Base-by-base conservation (phyloP, 345 rosid species). In the Corchorus olitorius region DNA sequence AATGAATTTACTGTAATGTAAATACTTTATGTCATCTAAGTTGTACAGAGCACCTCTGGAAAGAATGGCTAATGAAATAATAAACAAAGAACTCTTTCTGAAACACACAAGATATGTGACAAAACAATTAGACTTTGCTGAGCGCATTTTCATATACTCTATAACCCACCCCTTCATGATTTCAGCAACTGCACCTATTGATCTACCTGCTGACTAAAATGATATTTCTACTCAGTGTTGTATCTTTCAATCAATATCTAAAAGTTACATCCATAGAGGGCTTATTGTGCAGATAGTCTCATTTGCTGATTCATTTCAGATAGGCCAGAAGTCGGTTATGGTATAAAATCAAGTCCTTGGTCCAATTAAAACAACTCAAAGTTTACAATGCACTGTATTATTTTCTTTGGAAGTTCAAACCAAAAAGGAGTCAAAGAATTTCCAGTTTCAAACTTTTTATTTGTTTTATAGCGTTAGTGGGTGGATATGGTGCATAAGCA, bases 1-100 rank as follows among this genome's bases (percentile, higher is more conserved):
- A 33, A 37, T 53, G 16, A 53, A 54, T n/a, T 37, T 15, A 33
- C 45, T 8, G 43, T n/a, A 69, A 65, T 27, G 39, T 37, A 15
- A 8, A 50, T 69, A 17, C 59, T 50, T 27, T 6, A 68, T 52
- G 60, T 27, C 46, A 53, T 70, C 74, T 8, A 72, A n/a, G 56
- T 55, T 33, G 20, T 12, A 11, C 46, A 6, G 11, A 17, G 15
- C 49, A 65, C 49, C 27, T 65, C 50, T n/a, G 22, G 1, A 65
- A 14, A 61, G 46, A 65, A 65, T 6, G 13, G 27, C 27, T 27
- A 5, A 71, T 71, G 63, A 35, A 71, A 35, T 39, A 50, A 50
- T 8, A 45, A 45, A 43, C 48, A 43, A 43, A 7, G 48, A 43
- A 45, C 6, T 6, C 8, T 45, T 45, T 45, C 48, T 45, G 48